These are phyloP conservation scores for Paraphoma sp. DNA, from an alignment of 2,329 filamentous ascomycete genomes.

Conservation along the genomic window DNA sequence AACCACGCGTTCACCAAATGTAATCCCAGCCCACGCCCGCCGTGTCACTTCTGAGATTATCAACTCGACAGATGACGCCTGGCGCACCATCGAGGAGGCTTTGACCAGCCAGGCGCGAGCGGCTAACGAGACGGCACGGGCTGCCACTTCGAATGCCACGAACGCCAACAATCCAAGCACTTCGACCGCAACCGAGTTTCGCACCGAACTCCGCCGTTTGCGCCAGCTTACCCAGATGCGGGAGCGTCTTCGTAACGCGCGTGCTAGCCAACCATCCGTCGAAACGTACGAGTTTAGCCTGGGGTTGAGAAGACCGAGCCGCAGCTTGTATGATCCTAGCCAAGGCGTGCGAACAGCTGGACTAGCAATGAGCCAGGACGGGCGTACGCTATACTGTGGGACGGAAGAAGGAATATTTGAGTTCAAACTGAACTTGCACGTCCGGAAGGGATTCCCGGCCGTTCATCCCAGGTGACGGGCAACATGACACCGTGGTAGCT, in stretches of 20 bases:
- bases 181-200: slow-evolving; percentile 39
- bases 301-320: slow-evolving; percentile 31
- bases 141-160: slow-evolving; percentile 11
- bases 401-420: slow-evolving; percentile 78
- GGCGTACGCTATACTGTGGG: slow-evolving; percentile 54
- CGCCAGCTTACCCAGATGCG: slow-evolving; percentile 46
- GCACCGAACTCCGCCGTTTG: slow-evolving; percentile 42
- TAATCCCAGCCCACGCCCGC: slow-evolving; percentile 40
- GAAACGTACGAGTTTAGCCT: slow-evolving; percentile 35
- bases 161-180: slow-evolving; percentile 17
- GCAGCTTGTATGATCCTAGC: slow-evolving; percentile 34
- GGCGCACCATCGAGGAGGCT: slow-evolving; percentile 57
- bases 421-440: slow-evolving; percentile 69
- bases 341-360: slow-evolving; percentile 55
- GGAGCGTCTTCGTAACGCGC: slow-evolving; percentile 44
- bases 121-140: slow-evolving; percentile 16
- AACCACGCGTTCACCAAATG: slow-evolving; percentile 39
- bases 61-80: slow-evolving; percentile 50
- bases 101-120: slow-evolving; percentile 46
- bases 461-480: slow-evolving; percentile 44
- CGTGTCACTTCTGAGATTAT: slow-evolving; percentile 38
- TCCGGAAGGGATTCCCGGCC: slow-evolving; percentile 60
- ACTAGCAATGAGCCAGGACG: slow-evolving; percentile 57
- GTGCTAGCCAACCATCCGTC: slow-evolving; percentile 30
- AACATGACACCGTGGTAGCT: too few species aligned